Percentiles rank a stretch among this genome's conserved stretches.
These are phyloP conservation scores for Fusarium pilosicola DNA, from an alignment of 2,329 filamentous ascomycete species.

Conservation along the genomic window DNA sequence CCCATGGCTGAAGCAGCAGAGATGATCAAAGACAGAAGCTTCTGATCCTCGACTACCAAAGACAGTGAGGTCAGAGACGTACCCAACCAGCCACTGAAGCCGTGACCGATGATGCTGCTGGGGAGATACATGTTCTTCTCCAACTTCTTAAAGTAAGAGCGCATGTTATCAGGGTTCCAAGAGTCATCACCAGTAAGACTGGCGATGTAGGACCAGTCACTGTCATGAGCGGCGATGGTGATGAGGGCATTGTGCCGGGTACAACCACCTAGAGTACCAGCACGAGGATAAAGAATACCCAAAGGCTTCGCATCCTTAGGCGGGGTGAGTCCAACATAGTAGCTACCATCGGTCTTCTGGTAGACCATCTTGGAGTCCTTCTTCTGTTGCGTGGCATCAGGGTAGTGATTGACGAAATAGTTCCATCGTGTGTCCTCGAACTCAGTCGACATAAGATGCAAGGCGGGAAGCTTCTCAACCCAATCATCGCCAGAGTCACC, in stretches of 20 bases:
- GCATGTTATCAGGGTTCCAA: slow-evolving; percentile 56
- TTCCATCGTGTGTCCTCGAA: slow-evolving; percentile 58
- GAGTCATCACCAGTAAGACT: slow-evolving; percentile 55
- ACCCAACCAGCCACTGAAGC: slow-evolving; percentile 53
- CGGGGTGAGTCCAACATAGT: slow-evolving; percentile 49
- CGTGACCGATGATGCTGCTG: slow-evolving; percentile 52
- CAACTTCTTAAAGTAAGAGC: slow-evolving; percentile 53
- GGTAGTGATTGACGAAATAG: slow-evolving; percentile 71
- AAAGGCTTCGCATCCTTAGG: slow-evolving; percentile 51
- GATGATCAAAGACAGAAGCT: slow-evolving; percentile 43
- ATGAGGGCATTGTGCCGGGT: slow-evolving; percentile 51
- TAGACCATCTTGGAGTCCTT: slow-evolving; percentile 61
- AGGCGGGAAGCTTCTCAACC: slow-evolving; percentile 44
- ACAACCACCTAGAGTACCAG: slow-evolving; percentile 56
- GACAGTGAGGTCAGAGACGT: slow-evolving; percentile 31
- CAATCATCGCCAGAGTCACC: slow-evolving; percentile 58
- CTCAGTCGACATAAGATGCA: slow-evolving; percentile 42
- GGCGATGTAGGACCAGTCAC: slow-evolving; percentile 55
- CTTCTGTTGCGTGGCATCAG: slow-evolving; percentile 57
- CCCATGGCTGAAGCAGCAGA: slow-evolving; percentile 44
- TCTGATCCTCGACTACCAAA: slow-evolving; percentile 44
- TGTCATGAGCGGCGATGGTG: slow-evolving; percentile 52
- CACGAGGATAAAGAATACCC: slow-evolving; percentile 57
- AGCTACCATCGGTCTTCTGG: slow-evolving; percentile 47
- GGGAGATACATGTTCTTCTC: slow-evolving; percentile 57